phyloP scores from a whole-genome alignment of 73 alveolate species.

The Tetrahymena borealis region DNA sequence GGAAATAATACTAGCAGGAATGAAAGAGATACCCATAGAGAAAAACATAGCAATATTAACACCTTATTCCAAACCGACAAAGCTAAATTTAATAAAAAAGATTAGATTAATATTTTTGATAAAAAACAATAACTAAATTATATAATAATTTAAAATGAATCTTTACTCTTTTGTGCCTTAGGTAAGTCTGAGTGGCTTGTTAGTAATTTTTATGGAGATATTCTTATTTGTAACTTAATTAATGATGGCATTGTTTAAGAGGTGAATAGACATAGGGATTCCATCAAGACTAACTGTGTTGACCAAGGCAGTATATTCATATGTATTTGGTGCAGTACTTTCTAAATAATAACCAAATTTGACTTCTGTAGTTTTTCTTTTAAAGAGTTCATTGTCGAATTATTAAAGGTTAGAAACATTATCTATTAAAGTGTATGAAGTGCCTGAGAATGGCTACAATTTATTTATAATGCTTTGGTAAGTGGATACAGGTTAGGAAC shows the following conservation, averaged over 20 bases:
- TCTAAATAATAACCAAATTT: constrained; percentile 3
- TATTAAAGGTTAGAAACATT: neutral
- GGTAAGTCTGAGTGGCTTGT: constrained; percentile 21
- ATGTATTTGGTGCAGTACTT: constrained; percentile 10
- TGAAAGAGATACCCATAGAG: constrained; percentile 11
- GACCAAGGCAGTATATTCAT: constrained; percentile 39
- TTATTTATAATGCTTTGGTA: neutral
- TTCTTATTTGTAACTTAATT: neutral
- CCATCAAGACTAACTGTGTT: constrained; percentile 6
- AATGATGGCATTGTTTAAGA: neutral
- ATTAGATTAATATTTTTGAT: neutral
- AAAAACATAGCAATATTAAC: neutral
- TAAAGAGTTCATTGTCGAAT: neutral
- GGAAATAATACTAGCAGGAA: constrained; percentile 22
- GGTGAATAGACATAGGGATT: constrained; percentile 10
- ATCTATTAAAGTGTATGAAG: neutral
- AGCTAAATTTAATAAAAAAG: neutral
- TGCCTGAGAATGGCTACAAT: neutral
- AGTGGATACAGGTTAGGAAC: neutral
- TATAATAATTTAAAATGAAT: neutral
- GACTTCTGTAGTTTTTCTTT: neutral
- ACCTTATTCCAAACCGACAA: neutral
- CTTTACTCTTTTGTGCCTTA: neutral
- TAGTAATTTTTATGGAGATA: neutral
- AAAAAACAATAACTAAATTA: neutral